These are phyloP conservation scores for Monilinia vaccinii-corymbosi DNA, from an alignment of 2,329 filamentous ascomycete species.

Conservation along the genomic window DNA sequence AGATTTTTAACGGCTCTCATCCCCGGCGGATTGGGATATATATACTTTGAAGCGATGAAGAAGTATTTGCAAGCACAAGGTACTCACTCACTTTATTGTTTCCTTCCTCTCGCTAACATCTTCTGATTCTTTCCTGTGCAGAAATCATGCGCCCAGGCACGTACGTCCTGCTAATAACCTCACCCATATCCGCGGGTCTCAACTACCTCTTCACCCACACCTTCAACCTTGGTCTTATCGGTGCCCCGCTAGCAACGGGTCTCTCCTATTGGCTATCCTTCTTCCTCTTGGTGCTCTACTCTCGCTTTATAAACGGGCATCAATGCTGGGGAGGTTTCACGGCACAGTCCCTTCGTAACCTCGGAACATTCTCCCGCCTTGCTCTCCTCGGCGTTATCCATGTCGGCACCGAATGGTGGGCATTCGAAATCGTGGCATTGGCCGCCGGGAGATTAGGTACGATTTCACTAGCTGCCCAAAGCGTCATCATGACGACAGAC, in stretches of 20 bases:
- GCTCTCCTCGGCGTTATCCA: slow-evolving; percentile 71
- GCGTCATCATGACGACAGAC: slow-evolving; percentile 83
- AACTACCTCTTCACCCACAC: slow-evolving; percentile 75
- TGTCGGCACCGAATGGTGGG: slow-evolving; percentile 91
- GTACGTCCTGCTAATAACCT: slow-evolving; percentile 74
- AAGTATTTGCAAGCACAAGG: slow-evolving; percentile 84
- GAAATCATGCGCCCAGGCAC: slow-evolving; percentile 71
- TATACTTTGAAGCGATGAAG: slow-evolving; percentile 82
- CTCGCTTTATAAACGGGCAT: slow-evolving; percentile 58
- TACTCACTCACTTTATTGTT: slow-evolving; percentile 41
- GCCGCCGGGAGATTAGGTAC: slow-evolving; percentile 74
- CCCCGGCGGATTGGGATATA: slow-evolving; percentile 75
- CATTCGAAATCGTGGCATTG: slow-evolving; percentile 82
- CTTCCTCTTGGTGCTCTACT: slow-evolving; percentile 63
- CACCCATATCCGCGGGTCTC: slow-evolving; percentile 69
- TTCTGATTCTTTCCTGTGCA: background rate
- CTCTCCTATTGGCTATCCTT: slow-evolving; percentile 84
- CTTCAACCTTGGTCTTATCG: slow-evolving; percentile 61
- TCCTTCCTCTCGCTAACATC: slow-evolving; percentile 30
- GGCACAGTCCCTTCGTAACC: slow-evolving; percentile 53
- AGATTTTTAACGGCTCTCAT: slow-evolving; percentile 65
- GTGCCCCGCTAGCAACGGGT: slow-evolving; percentile 72
- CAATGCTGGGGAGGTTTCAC: slow-evolving; percentile 75
- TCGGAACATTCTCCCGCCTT: slow-evolving; percentile 62
- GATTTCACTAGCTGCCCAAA: slow-evolving; percentile 70